Base-by-base conservation (phyloP, 2,329 filamentous ascomycete genomes). In the Trichoderma endophyticum region DNA sequence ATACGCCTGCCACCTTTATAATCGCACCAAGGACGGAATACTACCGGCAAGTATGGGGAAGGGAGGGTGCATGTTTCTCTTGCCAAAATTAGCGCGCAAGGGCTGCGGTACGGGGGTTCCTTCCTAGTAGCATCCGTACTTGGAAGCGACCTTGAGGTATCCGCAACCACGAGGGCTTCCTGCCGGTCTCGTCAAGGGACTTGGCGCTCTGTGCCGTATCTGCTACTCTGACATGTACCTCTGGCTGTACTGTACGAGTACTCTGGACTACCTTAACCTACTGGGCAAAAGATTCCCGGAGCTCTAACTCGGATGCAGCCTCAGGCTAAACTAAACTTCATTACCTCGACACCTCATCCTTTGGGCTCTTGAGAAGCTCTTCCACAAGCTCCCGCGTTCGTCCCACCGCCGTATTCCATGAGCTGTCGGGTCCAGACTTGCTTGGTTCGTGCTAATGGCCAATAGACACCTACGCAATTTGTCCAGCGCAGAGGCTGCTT, bases 141-240 rank as follows among this genome's bases (percentile, higher is more conserved):
- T 5, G 4, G 51, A 36, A 67, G 51, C 64, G 18, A 39, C 48
- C 30, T 57, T 57, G 32, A 57, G 65, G 65, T 68, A 61, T 69
- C 56, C 66, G 66, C 66, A 69, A 30, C 66, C 66, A 69, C 66
- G 66, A 69, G 66, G 56, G 66, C 66, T 61, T 69, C 56, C 39
- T 61, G 36, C 56, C 56, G 56, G 36, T 21, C 54, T 48, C 36
- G 39, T 51, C 56, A 69, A 54, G 66, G 66, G 60, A 69, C 43
- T 39, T 39, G 14, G n/a, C 32, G 32, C 64, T 9, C 30, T 32
- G 21, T 39, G 26, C 24, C 32, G 12, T 8, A 6, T 51, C 43
- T 51, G 43, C 43, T 51, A 12, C 18, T 9, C 9, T 15, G 1
- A 6, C n/a, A 14, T 12, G 30, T 54, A 56, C n/a, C 34, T 26